Percentiles rank a stretch among this genome's conserved stretches.
Conservation (phyloP, 2,329 filamentous ascomycete species). For the Aspergillus thermomutatus region DNA sequence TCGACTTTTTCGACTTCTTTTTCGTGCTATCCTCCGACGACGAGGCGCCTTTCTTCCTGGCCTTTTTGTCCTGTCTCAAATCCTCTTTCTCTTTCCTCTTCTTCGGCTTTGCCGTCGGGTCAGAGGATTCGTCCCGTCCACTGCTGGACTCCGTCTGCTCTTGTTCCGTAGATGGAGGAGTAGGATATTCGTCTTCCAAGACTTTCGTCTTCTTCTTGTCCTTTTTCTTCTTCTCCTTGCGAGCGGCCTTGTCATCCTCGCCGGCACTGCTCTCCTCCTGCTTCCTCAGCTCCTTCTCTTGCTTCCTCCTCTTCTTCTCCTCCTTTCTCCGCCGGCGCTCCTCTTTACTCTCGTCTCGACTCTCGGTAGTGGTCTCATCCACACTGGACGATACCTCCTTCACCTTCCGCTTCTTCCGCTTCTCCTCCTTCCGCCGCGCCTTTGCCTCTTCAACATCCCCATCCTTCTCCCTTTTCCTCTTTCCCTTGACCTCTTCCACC, state of each 20-base stretch:
- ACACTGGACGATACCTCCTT: conserved; percentile 11
- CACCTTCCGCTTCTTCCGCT: conserved; percentile 27
- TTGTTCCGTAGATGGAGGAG: conserved; percentile 26
- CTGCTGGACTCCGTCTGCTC: conserved; percentile 18
- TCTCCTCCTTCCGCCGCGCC: conserved; percentile 31
- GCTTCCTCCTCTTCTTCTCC: conserved; percentile 16
- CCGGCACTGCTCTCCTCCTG: conserved; percentile 21
- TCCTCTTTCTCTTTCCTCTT: conserved; percentile 25
- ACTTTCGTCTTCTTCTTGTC: conserved; percentile 16
- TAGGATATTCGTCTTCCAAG: conserved; percentile 29
- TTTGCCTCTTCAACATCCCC: conserved; percentile 20
- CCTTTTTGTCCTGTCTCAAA: conserved; percentile 19
- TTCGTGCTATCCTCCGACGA: conserved; percentile 30
- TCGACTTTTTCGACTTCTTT: conserved; percentile 38
- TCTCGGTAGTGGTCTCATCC: conserved; percentile 11
- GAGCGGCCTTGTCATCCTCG: conserved; percentile 25
- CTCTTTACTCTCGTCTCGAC: conserved; percentile 11
- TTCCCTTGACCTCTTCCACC: conserved; percentile 5
- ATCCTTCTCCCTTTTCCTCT: conserved; percentile 23
- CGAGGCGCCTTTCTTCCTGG: conserved; percentile 9
- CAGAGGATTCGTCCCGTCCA: conserved; percentile 28
- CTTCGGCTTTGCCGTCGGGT: conserved; percentile 27
- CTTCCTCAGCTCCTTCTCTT: conserved; percentile 20
- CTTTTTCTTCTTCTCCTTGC: conserved; percentile 19
- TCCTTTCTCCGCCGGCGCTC: conserved; percentile 9